A percentile compares a stretch with the other conserved stretches of the same genome.
Conservation (phyloP, 2,329 filamentous ascomycete species). For the Aureobasidium musti region DNA sequence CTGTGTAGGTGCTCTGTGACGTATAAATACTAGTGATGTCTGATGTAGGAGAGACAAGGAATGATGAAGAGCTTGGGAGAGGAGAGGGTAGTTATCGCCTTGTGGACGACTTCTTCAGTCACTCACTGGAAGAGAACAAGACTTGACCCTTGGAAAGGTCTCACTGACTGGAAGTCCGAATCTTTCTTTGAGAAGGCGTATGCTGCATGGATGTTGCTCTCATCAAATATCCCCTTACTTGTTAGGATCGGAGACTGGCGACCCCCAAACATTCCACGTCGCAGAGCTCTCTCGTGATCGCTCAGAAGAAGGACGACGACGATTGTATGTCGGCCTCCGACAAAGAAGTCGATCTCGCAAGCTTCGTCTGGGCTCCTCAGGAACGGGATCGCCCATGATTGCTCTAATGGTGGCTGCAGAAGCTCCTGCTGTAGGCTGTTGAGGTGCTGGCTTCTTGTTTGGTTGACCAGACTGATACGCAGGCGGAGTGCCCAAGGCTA, state of each 20-base stretch:
- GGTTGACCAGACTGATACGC: not conserved
- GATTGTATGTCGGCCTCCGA: conserved; percentile 9
- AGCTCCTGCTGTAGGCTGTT: not conserved
- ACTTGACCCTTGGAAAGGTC: too few relatives aligned
- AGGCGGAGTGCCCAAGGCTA: not conserved
- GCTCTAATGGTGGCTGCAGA: conserved; percentile 10
- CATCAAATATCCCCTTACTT: not conserved
- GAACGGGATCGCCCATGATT: conserved; percentile 2
- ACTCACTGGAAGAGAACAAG: too few relatives aligned
- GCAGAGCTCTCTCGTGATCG: not conserved
- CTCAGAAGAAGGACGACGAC: conserved; percentile 19
- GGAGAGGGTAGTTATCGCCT: too few relatives aligned
- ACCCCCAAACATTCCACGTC: conserved; percentile 17
- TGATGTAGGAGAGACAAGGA: too few relatives aligned
- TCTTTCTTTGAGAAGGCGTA: too few relatives aligned
- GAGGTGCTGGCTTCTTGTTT: not conserved
- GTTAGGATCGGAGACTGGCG: conserved; percentile 4
- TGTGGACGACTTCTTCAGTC: too few relatives aligned
- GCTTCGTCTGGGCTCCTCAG: conserved; percentile 13
- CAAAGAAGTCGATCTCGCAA: conserved; percentile 5
- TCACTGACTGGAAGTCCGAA: too few relatives aligned
- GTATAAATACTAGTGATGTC: too few relatives aligned
- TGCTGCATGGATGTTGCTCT: too few relatives aligned
- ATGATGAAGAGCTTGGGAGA: too few relatives aligned
- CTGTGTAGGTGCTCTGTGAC: too few relatives aligned